Evolutionary conservation across 108 stramenopile genomes (phyloP).

Genomic region (Stephanodiscus triporus): DNA sequence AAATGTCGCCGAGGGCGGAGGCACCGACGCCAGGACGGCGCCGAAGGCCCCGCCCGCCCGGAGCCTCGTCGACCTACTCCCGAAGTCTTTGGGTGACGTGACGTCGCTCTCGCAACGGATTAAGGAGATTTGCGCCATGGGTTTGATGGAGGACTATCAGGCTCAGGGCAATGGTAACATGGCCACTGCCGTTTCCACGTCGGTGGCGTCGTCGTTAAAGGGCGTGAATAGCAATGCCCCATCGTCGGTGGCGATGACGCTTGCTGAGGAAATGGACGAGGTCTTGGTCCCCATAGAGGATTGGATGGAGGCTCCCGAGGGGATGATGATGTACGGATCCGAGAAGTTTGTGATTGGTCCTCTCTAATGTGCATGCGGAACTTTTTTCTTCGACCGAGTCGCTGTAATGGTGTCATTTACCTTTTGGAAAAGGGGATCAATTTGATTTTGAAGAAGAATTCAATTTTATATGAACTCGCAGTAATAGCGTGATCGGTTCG

Average conservation of each 20-base stretch:
- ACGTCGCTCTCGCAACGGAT: slow-evolving; percentile 56
- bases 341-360: slow-evolving; percentile 74
- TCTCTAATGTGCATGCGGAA: too few relatives aligned
- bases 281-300: slow-evolving; percentile 71
- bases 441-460: too few relatives aligned
- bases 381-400: too few relatives aligned
- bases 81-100: slow-evolving; percentile 61
- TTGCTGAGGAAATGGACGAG: slow-evolving; percentile 57
- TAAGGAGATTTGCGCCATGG: slow-evolving; percentile 68
- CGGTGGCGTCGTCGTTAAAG: background rate
- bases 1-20: background rate
- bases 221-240: background rate
- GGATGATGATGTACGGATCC: slow-evolving; percentile 59
- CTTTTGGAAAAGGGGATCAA: too few relatives aligned
- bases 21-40: slow-evolving; percentile 24
- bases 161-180: background rate
- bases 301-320: slow-evolving; percentile 80
- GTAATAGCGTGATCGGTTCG: too few relatives aligned
- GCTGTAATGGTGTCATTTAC: too few relatives aligned
- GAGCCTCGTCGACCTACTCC: slow-evolving; percentile 67
- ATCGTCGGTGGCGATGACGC: background rate
- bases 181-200: background rate
- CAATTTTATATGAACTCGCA: too few relatives aligned
- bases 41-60: slow-evolving; percentile 48
- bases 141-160: slow-evolving; percentile 70